Evolutionary conservation across 768 basidiomycete genomes (phyloP).

Genomic region (Hericium alpestre): DNA sequence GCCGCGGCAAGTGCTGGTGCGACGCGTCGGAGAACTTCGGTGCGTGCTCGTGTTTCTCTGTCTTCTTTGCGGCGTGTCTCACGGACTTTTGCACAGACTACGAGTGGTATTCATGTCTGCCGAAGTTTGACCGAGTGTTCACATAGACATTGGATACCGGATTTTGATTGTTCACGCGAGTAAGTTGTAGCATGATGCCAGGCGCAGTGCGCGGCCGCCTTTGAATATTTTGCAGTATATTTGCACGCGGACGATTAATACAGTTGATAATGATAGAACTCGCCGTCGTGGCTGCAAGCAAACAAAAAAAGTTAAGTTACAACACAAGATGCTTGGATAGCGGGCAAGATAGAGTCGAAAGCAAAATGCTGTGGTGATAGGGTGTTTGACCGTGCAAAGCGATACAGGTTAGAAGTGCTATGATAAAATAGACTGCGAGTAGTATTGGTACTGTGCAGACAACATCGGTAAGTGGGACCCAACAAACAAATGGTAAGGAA

Average conservation of each 20-base stretch:
- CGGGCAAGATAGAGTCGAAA: too few species aligned
- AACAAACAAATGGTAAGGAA: neutral
- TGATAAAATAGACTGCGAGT: constrained; percentile 81
- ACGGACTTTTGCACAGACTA: constrained; percentile 38
- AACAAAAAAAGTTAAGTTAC: neutral
- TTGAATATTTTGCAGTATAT: constrained; percentile 2
- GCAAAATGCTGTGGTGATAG: neutral
- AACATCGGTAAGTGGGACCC: neutral
- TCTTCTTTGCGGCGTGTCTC: constrained; percentile 1
- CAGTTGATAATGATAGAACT: neutral
- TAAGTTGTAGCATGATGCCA: neutral
- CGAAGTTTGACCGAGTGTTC: constrained; percentile 13
- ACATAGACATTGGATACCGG: neutral
- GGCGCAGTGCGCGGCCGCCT: neutral
- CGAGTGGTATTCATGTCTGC: constrained; percentile 81
- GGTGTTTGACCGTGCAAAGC: neutral
- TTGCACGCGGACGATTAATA: neutral
- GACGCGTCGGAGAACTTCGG: constrained; percentile 63
- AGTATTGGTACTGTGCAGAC: constrained; percentile 72
- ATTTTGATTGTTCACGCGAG: neutral
- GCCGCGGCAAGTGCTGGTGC: constrained; percentile 80
- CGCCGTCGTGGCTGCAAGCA: neutral
- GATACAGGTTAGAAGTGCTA: neutral
- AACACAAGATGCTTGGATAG: too few species aligned
- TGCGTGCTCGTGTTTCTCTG: constrained; percentile 22